phyloP scores from a whole-genome alignment of 805 yeast species.

The Candida morakotiae region DNA sequence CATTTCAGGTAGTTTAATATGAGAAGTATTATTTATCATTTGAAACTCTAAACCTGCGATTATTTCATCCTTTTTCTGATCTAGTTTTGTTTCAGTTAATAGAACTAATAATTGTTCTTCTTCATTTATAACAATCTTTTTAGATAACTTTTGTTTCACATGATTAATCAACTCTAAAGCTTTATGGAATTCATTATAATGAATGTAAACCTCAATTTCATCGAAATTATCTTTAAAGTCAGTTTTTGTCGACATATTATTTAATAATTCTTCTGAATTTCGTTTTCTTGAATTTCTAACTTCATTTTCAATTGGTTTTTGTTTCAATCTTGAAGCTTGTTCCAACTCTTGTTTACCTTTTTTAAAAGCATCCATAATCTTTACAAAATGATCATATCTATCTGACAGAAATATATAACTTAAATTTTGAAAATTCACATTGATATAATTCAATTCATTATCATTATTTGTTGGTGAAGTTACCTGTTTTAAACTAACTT shows the following conservation, averaged over 20 bases:
- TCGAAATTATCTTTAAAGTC: slow-evolving; percentile 59
- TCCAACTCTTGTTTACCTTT: slow-evolving; percentile 46
- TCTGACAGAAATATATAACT: slow-evolving; percentile 61
- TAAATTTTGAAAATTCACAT: slow-evolving; percentile 43
- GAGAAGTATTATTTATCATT: slow-evolving; percentile 9
- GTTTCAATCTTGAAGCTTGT: slow-evolving; percentile 5
- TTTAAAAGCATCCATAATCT: slow-evolving; percentile 51
- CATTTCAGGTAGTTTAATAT: slow-evolving; percentile 26
- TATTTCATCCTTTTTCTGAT: slow-evolving; percentile 32
- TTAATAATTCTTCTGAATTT: slow-evolving; percentile 49
- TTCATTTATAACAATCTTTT: neutral
- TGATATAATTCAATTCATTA: slow-evolving; percentile 33
- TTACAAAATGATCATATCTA: slow-evolving; percentile 50
- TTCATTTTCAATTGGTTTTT: slow-evolving; percentile 25
- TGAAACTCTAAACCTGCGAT: slow-evolving; percentile 30
- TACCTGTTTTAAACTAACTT: slow-evolving; percentile 46
- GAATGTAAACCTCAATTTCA: slow-evolving; percentile 63
- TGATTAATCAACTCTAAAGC: slow-evolving; percentile 40
- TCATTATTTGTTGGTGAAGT: slow-evolving; percentile 16
- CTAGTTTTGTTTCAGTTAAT: slow-evolving; percentile 38
- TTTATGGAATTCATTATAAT: slow-evolving; percentile 51
- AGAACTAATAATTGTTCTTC: slow-evolving; percentile 32
- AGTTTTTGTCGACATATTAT: slow-evolving; percentile 56
- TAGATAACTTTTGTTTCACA: slow-evolving; percentile 28
- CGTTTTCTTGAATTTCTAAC: slow-evolving; percentile 40